A percentile compares a stretch with the other conserved stretches of the same genome.
These are phyloP conservation scores for Hanseniaspora valbyensis DNA, from an alignment of 805 yeast genomes.

Conservation along the genomic window DNA sequence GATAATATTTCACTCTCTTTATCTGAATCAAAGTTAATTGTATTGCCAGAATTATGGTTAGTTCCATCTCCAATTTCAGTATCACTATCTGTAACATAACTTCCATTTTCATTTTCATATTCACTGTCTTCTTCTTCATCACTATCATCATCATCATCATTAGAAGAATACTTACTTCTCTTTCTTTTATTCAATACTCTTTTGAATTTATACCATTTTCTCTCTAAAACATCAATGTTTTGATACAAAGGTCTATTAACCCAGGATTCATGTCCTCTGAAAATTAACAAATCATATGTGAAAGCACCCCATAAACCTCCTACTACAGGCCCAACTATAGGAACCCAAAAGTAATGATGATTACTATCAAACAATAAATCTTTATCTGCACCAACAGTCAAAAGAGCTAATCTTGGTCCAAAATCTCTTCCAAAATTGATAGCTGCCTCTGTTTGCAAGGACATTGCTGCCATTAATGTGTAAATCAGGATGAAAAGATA, in stretches of 20 bases:
- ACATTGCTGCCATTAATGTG: slow-evolving; percentile 38
- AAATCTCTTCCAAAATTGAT: slow-evolving; percentile 46
- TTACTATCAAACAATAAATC: slow-evolving; percentile 31
- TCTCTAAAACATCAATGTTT: slow-evolving; percentile 20
- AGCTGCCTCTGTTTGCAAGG: slow-evolving; percentile 46
- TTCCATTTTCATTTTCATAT: slow-evolving; percentile 14
- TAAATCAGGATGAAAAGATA: slow-evolving; percentile 37
- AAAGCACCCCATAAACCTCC: slow-evolving; percentile 41
- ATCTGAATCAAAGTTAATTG: no score
- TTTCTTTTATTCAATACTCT: slow-evolving; percentile 19
- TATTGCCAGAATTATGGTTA: not conserved
- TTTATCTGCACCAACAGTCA: slow-evolving; percentile 38
- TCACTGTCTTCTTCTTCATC: no score
- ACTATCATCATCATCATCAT: slow-evolving; percentile 20
- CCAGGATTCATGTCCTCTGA: slow-evolving; percentile 44
- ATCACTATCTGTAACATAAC: slow-evolving; percentile 9
- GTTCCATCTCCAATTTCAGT: not conserved
- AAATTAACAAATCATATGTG: slow-evolving; percentile 41
- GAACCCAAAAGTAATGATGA: slow-evolving; percentile 43
- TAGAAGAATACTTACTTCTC: slow-evolving; percentile 21
- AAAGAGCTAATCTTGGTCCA: slow-evolving; percentile 42
- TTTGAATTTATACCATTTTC: slow-evolving; percentile 28
- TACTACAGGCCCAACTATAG: slow-evolving; percentile 39
- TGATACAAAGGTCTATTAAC: slow-evolving; percentile 35
- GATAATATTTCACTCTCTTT: not conserved